Evolutionary conservation across 345 rosid species (phyloP).

Genomic region (Syzygium jambos): DNA sequence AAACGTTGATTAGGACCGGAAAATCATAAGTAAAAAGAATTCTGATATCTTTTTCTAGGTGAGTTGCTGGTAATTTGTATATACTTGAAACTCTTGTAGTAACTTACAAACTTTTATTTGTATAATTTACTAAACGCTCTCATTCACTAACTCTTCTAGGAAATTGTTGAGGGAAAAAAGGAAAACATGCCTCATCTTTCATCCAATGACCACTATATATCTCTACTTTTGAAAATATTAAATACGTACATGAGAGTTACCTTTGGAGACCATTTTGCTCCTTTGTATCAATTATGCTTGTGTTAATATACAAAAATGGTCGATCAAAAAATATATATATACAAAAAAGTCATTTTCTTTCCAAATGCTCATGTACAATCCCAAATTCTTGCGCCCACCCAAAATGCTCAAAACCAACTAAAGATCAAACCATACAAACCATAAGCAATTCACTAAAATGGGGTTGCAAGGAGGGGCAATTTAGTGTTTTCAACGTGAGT

Average conservation of each 20-base stretch:
- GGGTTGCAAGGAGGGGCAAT: neutral
- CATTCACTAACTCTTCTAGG: neutral
- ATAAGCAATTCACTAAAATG: neutral
- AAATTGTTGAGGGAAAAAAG: neutral
- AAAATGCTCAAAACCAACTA: neutral
- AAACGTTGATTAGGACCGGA: neutral
- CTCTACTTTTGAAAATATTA: neutral
- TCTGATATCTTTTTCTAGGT: neutral
- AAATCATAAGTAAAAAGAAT: rapidly evolving
- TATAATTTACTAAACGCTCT: too few species aligned
- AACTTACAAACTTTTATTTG: neutral
- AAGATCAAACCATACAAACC: neutral
- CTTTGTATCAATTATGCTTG: neutral
- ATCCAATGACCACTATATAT: neutral
- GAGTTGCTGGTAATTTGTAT: neutral
- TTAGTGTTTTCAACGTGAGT: neutral
- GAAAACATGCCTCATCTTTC: neutral
- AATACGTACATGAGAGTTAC: neutral
- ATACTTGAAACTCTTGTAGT: neutral
- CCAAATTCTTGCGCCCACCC: neutral
- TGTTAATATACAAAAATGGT: neutral
- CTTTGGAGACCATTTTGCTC: neutral
- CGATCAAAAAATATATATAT: too few species aligned
- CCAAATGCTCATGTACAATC: neutral
- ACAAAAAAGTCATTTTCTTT: neutral